A percentile compares a stretch with the other conserved stretches of the same genome.
phyloP scores from a whole-genome alignment of 2,329 filamentous ascomycete species.

The Alternaria conjuncta region DNA sequence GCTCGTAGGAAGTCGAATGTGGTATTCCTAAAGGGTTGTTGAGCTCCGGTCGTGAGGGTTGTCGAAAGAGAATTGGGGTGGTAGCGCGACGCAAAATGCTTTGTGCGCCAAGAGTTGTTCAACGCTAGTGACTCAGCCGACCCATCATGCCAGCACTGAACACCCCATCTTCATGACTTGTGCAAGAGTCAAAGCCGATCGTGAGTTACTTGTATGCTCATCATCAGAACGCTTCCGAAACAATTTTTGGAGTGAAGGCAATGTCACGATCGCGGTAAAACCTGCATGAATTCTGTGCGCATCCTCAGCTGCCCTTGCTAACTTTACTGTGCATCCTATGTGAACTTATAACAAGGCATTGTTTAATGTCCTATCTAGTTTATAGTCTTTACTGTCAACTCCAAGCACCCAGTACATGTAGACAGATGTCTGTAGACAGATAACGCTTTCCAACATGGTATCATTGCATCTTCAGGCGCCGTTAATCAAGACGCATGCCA shows the following conservation, averaged over 20 bases:
- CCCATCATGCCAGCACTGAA: background rate
- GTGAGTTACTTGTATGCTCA: background rate
- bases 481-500: constrained; percentile 6
- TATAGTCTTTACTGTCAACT: background rate
- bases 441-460: constrained; percentile 16
- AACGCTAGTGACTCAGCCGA: constrained; percentile 11
- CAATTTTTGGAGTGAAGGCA: background rate
- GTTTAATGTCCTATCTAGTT: background rate
- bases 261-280: too few relatives aligned
- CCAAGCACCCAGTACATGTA: background rate
- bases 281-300: background rate
- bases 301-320: background rate
- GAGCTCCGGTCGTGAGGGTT: constrained; percentile 40
- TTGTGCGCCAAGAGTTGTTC: constrained; percentile 25
- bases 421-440: background rate
- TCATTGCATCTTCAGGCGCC: constrained; percentile 17
- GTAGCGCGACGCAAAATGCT: constrained; percentile 13
- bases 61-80: background rate
- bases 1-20: constrained; percentile 44
- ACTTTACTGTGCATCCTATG: background rate
- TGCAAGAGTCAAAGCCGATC: too few relatives aligned
- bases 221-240: background rate
- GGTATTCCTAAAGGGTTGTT: constrained; percentile 40
- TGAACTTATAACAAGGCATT: background rate
- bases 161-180: background rate